A percentile compares a stretch with the other conserved stretches of the same genome.
Evolutionary conservation across 1,284 basidiomycete genomes (phyloP).

Genomic region (Sphaerobolus stellatus): DNA sequence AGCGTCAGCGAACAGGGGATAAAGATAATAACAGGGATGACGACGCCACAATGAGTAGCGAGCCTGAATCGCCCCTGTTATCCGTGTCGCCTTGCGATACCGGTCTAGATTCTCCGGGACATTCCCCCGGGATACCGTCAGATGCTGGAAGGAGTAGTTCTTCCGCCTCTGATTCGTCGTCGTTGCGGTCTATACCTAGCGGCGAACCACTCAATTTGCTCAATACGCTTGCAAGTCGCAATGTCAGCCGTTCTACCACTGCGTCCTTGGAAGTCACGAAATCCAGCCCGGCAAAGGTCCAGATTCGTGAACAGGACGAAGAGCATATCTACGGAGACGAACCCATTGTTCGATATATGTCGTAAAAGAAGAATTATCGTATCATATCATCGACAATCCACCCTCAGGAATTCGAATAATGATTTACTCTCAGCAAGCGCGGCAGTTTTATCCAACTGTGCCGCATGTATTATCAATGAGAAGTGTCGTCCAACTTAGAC

Average conservation of each 20-base stretch:
- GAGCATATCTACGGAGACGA: background rate
- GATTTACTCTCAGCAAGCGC: too few relatives aligned
- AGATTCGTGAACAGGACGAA: conserved; percentile 4
- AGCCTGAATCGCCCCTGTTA: conserved; percentile 1
- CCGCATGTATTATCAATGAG: too few relatives aligned
- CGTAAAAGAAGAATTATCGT: background rate
- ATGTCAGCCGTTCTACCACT: background rate
- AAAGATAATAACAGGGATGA: background rate
- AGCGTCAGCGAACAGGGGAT: conserved; percentile 9
- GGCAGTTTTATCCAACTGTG: too few relatives aligned
- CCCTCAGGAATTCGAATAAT: too few relatives aligned
- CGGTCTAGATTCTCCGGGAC: background rate
- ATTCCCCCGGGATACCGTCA: conserved; percentile 4
- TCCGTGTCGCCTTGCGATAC: conserved; percentile 4
- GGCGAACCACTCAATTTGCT: background rate
- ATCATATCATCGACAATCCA: too few relatives aligned
- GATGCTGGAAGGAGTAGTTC: conserved; percentile 8
- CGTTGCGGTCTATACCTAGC: background rate
- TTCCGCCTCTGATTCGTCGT: conserved; percentile 10
- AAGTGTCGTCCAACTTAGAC: too few relatives aligned
- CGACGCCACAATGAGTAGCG: conserved; percentile 10
- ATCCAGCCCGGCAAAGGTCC: background rate
- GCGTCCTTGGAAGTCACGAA: too few relatives aligned
- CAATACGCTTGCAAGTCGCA: background rate
- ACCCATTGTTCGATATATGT: background rate